Evolutionary conservation across 2,329 filamentous ascomycete genomes (phyloP), one percentile per base, ranked within the genome.

Genomic region (Magnaporthiopsis poae): DNA sequence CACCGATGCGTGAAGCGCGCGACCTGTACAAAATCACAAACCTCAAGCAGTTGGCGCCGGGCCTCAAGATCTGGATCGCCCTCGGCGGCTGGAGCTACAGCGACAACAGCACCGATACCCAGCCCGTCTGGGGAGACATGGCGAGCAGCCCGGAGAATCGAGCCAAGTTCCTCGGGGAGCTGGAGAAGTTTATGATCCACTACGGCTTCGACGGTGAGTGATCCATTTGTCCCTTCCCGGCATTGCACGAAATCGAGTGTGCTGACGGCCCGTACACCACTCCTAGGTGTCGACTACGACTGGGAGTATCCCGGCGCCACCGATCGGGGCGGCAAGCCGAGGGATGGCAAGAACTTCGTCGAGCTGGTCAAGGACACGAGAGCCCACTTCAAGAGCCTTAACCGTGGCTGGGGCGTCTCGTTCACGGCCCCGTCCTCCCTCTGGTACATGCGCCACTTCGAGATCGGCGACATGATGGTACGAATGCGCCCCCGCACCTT

Each of bases 31-130:
- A 15, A 15, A 15, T 79, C 11, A 74, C 74, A 0, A 66, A 64
- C 1, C 35, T 79, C 2, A 78, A 79, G 68, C 27, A 64, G 7
- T 64, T 65, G 9, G 72, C 73, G 60, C 56, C 68, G 0, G 68
- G 66, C 2, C 70, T 79, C 0, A 72, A 79, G 66, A 71, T 73
- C 0, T 71, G 73, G 31, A 69, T 81, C 15, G 69, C 75, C 1
- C 25, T 82, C 8, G 80, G 80, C 0, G 80, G 80, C 0, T 81
- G 78, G 78, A 72, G 74, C 0, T 78, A 78, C 64, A 76, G 69
- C 61, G 76, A 80, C 63, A 67, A 67, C 62, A 46, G 63, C 27
- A 66, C 68, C 2, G 68, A 31, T 8, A 66, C 66, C n/a, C 66
- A 68, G 60, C 13, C 66, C 4, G 33, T 67, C 21, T 67, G 52